These are phyloP conservation scores for Arthroderma sp. DNA, from an alignment of 2,329 filamentous ascomycete species.

Conservation along the genomic window DNA sequence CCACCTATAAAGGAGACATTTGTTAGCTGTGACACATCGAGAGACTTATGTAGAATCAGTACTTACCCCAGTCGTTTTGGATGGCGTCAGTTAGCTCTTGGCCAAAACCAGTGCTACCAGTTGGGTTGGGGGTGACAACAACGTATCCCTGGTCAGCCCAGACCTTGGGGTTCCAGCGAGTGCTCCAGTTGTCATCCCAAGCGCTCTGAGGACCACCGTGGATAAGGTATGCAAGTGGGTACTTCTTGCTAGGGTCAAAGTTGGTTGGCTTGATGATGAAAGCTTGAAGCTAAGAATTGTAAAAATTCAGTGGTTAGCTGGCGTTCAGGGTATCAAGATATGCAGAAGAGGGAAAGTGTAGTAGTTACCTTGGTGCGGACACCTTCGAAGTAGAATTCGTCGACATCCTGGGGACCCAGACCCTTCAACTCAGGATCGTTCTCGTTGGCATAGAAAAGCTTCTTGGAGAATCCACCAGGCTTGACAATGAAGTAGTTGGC, in stretches of 20 bases:
- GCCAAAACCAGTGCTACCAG: slow-evolving; percentile 70
- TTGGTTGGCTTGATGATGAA: slow-evolving; percentile 33
- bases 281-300: slow-evolving; percentile 21
- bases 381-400: slow-evolving; percentile 26
- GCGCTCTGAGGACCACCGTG: slow-evolving; percentile 73
- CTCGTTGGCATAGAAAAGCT: slow-evolving; percentile 25
- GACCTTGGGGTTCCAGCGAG: slow-evolving; percentile 72
- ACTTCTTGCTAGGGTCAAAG: slow-evolving; percentile 58
- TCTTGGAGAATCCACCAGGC: slow-evolving; percentile 17
- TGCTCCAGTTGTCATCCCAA: slow-evolving; percentile 65
- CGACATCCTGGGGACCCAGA: slow-evolving; percentile 22
- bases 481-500: slow-evolving; percentile 23
- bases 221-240: slow-evolving; percentile 66
- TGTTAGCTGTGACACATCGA: neutral
- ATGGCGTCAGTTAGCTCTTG: slow-evolving; percentile 67
- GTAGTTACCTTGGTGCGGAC: slow-evolving; percentile 22
- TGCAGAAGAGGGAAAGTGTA: neutral
- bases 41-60: neutral
- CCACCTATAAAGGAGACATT: slow-evolving; percentile 30
- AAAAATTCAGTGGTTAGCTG: neutral
- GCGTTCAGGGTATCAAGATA: neutral
- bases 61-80: slow-evolving; percentile 58
- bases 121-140: slow-evolving; percentile 69
- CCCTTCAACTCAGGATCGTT: slow-evolving; percentile 26
- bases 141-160: slow-evolving; percentile 83